Evolutionary conservation across 768 basidiomycete genomes (phyloP).

Genomic region (Suillus subaureus): DNA sequence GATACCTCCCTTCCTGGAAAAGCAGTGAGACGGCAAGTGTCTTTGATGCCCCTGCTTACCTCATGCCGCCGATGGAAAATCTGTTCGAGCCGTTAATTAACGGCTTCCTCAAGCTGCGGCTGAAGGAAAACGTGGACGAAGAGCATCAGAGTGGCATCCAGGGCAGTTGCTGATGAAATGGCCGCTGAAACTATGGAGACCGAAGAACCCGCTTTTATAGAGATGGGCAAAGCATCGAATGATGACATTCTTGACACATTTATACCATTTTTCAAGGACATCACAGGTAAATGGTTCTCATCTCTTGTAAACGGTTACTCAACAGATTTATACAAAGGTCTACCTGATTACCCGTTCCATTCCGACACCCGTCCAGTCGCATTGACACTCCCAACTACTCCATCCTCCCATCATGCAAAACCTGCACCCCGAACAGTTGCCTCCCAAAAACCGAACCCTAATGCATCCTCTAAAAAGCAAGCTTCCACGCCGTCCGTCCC

Average conservation of each 20-base stretch:
- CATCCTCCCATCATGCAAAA: slow-evolving; percentile 15
- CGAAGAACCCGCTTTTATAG: slow-evolving; percentile 24
- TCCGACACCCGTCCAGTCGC: slow-evolving; percentile 13
- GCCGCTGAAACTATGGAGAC: slow-evolving; percentile 33
- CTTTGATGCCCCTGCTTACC: slow-evolving; percentile 73
- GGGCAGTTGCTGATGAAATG: slow-evolving; percentile 48
- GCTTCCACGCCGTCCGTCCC: slow-evolving; percentile 15
- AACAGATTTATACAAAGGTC: slow-evolving; percentile 14
- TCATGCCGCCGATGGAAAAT: slow-evolving; percentile 71
- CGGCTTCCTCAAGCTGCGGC: slow-evolving; percentile 43
- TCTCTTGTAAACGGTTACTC: slow-evolving; percentile 8
- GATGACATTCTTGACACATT: slow-evolving; percentile 62
- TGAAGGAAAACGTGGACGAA: slow-evolving; percentile 21
- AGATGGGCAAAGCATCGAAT: slow-evolving; percentile 40
- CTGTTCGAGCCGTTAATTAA: slow-evolving; percentile 69
- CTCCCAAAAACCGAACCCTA: slow-evolving; percentile 26
- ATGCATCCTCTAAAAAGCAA: slow-evolving; percentile 15
- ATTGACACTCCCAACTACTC: slow-evolving; percentile 21
- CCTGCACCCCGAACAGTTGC: slow-evolving; percentile 16
- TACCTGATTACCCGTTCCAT: slow-evolving; percentile 28
- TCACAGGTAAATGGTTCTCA: slow-evolving; percentile 41
- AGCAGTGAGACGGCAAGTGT: slow-evolving; percentile 47
- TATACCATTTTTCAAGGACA: slow-evolving; percentile 60
- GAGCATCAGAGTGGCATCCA: slow-evolving; percentile 22
- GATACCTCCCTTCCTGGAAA: slow-evolving; percentile 33